These are phyloP conservation scores for Camelina laxa DNA, from an alignment of 345 rosid genomes.

Conservation along the genomic window DNA sequence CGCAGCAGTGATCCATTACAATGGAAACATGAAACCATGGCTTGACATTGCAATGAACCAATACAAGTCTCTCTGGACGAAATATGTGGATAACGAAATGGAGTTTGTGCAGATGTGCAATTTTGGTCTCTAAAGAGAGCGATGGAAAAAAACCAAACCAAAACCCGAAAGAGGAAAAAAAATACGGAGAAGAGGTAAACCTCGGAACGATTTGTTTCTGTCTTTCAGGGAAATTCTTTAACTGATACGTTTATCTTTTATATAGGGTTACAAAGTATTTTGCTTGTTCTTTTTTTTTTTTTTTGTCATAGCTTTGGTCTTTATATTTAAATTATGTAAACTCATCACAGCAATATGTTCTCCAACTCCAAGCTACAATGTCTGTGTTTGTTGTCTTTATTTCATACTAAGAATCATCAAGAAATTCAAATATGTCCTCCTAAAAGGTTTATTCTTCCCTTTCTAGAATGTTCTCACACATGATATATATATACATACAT, in stretches of 20 bases:
- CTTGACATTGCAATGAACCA: conserved; percentile 92
- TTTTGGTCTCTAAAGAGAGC: conserved; percentile 68
- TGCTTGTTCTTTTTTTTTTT: conserved; percentile 2
- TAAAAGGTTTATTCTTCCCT: neutral
- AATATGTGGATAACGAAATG: conserved; percentile 80
- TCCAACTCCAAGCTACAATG: conserved; percentile 2
- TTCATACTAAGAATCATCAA: conserved; percentile 15
- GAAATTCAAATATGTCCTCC: conserved; percentile 9
- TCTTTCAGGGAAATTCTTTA: conserved; percentile 38
- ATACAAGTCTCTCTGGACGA: conserved; percentile 88
- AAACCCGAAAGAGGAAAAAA: conserved; percentile 22
- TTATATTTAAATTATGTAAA: conserved; percentile 18
- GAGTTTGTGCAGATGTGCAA: conserved; percentile 82
- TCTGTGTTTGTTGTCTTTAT: conserved; percentile 34
- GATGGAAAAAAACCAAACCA: neutral
- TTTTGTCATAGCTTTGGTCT: conserved; percentile 32
- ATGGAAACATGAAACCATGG: conserved; percentile 99
- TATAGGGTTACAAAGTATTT: conserved; percentile 39
- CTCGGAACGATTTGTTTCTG: conserved; percentile 23
- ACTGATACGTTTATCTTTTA: conserved; percentile 41
- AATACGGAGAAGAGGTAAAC: conserved; percentile 34
- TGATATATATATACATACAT: neutral
- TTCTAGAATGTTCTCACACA: neutral
- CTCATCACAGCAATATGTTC: conserved; percentile 35
- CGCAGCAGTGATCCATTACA: conserved; percentile 91